A percentile compares a stretch with the other conserved stretches of the same genome.
Conservation (phyloP, 305 asterid genomes). For the Solanum hybrid region DNA sequence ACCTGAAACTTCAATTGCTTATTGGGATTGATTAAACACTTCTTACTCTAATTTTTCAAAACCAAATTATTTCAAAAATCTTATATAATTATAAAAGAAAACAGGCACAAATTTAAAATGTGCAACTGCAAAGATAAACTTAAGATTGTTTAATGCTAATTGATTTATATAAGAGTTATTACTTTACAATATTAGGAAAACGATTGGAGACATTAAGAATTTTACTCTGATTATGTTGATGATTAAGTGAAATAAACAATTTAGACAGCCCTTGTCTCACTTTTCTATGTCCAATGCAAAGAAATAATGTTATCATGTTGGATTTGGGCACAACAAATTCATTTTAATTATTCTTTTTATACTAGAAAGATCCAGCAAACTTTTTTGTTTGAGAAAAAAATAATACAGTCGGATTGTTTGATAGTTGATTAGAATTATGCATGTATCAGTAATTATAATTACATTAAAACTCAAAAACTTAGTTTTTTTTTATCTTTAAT, state of each 20-base stretch:
- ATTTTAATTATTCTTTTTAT: neutral
- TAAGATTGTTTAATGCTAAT: neutral
- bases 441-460: no score
- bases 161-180: neutral
- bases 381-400: neutral
- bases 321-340: neutral
- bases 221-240: neutral
- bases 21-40: neutral
- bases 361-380: neutral
- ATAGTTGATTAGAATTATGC: neutral
- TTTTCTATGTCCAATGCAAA: neutral
- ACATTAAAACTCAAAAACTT: no score
- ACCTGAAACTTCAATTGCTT: neutral
- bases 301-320: neutral
- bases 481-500: neutral
- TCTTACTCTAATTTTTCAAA: neutral
- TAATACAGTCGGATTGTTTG: rapidly evolving
- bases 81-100: neutral
- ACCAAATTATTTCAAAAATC: neutral
- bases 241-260: neutral
- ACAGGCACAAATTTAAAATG: neutral
- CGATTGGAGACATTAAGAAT: neutral
- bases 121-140: neutral
- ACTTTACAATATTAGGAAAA: neutral
- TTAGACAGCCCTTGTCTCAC: neutral